Evolutionary conservation across 2,329 filamentous ascomycete genomes (phyloP).

Genomic region (Ophiostoma sp.): DNA sequence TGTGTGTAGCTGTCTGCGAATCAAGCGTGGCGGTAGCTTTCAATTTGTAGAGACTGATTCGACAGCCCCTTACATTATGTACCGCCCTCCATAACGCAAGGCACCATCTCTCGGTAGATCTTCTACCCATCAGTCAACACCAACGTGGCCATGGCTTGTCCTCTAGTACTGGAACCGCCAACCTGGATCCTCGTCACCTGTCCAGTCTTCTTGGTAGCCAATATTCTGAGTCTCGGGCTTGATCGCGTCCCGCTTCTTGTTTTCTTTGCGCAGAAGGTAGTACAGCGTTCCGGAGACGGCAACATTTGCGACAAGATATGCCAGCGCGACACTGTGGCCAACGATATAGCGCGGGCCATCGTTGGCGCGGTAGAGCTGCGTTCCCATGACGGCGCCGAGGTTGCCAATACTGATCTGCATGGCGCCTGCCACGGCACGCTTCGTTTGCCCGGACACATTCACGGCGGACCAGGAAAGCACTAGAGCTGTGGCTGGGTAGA

Average conservation of each 20-base stretch:
- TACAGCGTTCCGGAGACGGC: neutral
- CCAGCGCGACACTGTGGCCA: neutral
- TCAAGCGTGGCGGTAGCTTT: too few species aligned
- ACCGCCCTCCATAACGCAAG: too few species aligned
- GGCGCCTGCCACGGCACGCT: neutral
- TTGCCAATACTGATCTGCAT: constrained; percentile 3
- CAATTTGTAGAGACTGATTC: too few species aligned
- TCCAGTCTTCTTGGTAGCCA: neutral
- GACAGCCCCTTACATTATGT: too few species aligned
- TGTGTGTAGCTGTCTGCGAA: too few species aligned
- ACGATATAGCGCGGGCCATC: neutral
- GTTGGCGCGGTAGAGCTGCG: constrained; percentile 1
- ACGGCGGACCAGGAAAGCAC: neutral
- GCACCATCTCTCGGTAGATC: too few species aligned
- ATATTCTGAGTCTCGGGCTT: neutral
- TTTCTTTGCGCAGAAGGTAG: neutral
- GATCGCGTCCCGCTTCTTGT: neutral
- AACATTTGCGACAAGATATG: neutral
- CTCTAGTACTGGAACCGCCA: constrained; percentile 5
- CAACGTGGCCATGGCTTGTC: too few species aligned
- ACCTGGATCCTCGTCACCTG: neutral
- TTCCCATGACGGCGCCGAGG: neutral
- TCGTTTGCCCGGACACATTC: neutral
- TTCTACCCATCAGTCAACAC: too few species aligned
- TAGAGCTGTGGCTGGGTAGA: neutral